Conservation (phyloP, 2,329 filamentous ascomycete species). For the Fusarium zealandicum region DNA sequence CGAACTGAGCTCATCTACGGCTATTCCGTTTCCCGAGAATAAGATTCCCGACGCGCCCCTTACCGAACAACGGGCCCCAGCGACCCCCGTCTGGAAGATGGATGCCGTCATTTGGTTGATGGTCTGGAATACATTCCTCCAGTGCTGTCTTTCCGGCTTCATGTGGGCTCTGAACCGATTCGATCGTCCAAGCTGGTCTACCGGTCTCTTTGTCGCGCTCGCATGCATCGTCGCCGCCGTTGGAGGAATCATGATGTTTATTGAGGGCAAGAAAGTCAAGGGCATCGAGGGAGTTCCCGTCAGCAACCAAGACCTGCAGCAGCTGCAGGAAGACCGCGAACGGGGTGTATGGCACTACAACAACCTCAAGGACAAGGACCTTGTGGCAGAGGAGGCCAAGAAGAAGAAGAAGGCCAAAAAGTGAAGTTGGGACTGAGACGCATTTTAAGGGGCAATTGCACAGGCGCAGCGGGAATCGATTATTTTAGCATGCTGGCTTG, state of each 20-base stretch:
- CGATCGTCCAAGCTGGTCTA: slow-evolving; percentile 79
- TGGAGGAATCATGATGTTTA: slow-evolving; percentile 73
- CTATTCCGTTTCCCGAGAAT: slow-evolving; percentile 67
- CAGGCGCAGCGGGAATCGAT: not conserved
- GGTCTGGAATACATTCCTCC: slow-evolving; percentile 79
- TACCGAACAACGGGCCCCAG: slow-evolving; percentile 73
- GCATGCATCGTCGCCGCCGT: slow-evolving; percentile 73
- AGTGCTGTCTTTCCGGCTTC: slow-evolving; percentile 74
- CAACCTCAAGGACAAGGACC: slow-evolving; percentile 49
- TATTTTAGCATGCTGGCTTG: not conserved
- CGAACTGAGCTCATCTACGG: slow-evolving; percentile 38
- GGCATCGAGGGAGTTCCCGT: slow-evolving; percentile 73
- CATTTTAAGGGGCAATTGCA: not conserved
- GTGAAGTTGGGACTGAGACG: not conserved
- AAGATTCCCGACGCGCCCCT: slow-evolving; percentile 72
- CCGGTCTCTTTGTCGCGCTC: slow-evolving; percentile 78
- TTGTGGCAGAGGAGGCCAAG: slow-evolving; percentile 21
- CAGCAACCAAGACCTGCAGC: slow-evolving; percentile 61
- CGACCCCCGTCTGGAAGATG: slow-evolving; percentile 76
- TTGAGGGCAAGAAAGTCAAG: slow-evolving; percentile 77
- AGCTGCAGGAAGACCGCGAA: slow-evolving; percentile 60
- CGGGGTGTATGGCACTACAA: slow-evolving; percentile 64
- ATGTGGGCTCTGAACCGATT: slow-evolving; percentile 85
- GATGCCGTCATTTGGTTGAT: slow-evolving; percentile 83
- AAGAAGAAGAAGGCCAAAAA: slow-evolving; percentile 36